Conservation (phyloP, 352 stramenopile species). For the Phytophthora hybrid region DNA sequence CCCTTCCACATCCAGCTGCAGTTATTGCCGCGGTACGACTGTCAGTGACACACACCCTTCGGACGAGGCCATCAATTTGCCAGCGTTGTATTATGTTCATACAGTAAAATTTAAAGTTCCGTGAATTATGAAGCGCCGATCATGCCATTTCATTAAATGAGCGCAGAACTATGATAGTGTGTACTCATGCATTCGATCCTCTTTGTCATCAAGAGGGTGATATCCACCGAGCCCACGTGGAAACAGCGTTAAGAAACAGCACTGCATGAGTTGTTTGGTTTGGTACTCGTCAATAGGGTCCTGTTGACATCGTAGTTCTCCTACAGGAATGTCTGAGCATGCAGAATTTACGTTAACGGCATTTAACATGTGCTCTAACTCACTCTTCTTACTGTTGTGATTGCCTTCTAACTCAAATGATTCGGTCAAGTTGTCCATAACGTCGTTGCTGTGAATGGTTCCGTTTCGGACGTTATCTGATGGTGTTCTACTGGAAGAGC, state of each 20-base stretch:
- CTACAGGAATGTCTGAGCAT: not conserved
- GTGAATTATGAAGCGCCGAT: too few relatives aligned
- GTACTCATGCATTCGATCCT: too few relatives aligned
- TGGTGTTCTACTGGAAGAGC: not conserved
- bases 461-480: too few relatives aligned
- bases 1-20: too few relatives aligned
- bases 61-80: too few relatives aligned
- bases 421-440: not conserved
- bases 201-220: too few relatives aligned
- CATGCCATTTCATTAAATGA: too few relatives aligned
- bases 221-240: not conserved
- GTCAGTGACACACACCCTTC: too few relatives aligned
- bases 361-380: not conserved
- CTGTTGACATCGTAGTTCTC: not conserved
- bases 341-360: not conserved
- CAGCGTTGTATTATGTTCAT: too few relatives aligned
- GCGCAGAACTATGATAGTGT: too few relatives aligned
- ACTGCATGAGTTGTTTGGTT: slow-evolving; percentile 26
- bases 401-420: slow-evolving; percentile 6
- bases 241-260: slow-evolving; percentile 34
- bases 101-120: too few relatives aligned
- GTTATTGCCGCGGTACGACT: too few relatives aligned
- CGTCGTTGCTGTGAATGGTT: not conserved
- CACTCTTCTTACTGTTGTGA: not conserved
- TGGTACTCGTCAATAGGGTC: slow-evolving; percentile 30